phyloP scores from a whole-genome alignment of 371 early-diverging fungal species.

The Syncephalastrum monosporum region DNA sequence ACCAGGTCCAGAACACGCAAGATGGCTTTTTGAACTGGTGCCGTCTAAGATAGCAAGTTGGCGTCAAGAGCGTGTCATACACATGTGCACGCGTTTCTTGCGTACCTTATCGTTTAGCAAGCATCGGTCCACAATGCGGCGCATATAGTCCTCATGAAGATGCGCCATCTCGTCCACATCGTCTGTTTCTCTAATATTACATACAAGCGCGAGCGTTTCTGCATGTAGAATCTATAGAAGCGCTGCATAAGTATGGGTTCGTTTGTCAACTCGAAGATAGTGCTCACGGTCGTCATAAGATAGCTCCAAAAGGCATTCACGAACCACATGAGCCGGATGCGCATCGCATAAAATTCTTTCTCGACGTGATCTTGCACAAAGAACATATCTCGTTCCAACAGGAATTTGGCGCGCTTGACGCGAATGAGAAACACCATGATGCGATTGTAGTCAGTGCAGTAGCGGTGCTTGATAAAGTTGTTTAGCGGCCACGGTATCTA shows the following conservation, averaged over 20 bases:
- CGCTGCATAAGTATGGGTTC: no score
- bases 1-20: constrained; percentile 35
- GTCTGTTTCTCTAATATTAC: not conserved
- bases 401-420: constrained; percentile 46
- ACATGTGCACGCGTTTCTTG: not conserved
- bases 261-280: not conserved
- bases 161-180: constrained; percentile 16
- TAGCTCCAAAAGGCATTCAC: constrained; percentile 50
- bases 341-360: constrained; percentile 33
- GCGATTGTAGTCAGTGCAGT: constrained; percentile 29
- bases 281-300: constrained; percentile 48
- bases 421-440: constrained; percentile 35
- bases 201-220: constrained; percentile 14
- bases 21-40: constrained; percentile 30
- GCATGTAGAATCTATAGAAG: constrained; percentile 34
- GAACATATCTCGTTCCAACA: constrained; percentile 42
- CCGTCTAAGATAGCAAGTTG: constrained; percentile 16
- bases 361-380: constrained; percentile 15
- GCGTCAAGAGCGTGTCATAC: not conserved
- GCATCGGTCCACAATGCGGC: constrained; percentile 41
- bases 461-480: constrained; percentile 34
- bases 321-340: constrained; percentile 51
- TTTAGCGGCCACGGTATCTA: constrained; percentile 53
- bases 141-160: constrained; percentile 37
- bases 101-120: constrained; percentile 43